Percentiles rank a stretch among this genome's conserved stretches.
Conservation (phyloP, 352 stramenopile genomes). For the Lagenidium sp. region DNA sequence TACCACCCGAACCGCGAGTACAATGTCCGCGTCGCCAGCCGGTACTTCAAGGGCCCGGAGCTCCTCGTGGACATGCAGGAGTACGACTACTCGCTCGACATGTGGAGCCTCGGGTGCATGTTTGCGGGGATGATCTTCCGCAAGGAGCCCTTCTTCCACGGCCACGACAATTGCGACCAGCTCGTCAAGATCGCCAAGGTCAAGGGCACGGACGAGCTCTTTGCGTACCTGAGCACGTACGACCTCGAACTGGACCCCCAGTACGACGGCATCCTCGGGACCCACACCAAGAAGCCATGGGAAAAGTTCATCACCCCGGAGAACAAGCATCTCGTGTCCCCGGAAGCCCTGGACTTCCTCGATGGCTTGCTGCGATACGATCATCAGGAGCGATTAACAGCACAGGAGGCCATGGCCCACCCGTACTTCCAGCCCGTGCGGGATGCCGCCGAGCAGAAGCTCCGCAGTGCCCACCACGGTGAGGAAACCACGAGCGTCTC, state of each 20-base stretch:
- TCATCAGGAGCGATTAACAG: constrained; percentile 96
- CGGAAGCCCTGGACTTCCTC: constrained; percentile 96
- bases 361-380: constrained; percentile 86
- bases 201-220: constrained; percentile 97
- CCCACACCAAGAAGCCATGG: constrained; percentile 98
- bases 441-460: constrained; percentile 65
- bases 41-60: constrained; percentile 99
- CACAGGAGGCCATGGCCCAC: constrained; percentile 98
- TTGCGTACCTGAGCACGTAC: constrained; percentile 98
- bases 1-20: constrained; percentile 98
- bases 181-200: constrained; percentile 99
- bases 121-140: constrained; percentile 99
- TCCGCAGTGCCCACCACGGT: constrained; percentile 37
- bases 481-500: constrained; percentile 71
- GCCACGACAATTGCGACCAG: constrained; percentile 99
- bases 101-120: constrained; percentile 99
- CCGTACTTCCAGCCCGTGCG: constrained; percentile 96
- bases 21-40: constrained; percentile 98
- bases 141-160: constrained; percentile 99
- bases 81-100: constrained; percentile 99
- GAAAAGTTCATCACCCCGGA: constrained; percentile 98
- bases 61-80: constrained; percentile 98
- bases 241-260: constrained; percentile 98
- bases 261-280: constrained; percentile 97
- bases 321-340: constrained; percentile 96